Evolutionary conservation across 1,284 basidiomycete species (phyloP).

Genomic region (Calocybe gambosa): DNA sequence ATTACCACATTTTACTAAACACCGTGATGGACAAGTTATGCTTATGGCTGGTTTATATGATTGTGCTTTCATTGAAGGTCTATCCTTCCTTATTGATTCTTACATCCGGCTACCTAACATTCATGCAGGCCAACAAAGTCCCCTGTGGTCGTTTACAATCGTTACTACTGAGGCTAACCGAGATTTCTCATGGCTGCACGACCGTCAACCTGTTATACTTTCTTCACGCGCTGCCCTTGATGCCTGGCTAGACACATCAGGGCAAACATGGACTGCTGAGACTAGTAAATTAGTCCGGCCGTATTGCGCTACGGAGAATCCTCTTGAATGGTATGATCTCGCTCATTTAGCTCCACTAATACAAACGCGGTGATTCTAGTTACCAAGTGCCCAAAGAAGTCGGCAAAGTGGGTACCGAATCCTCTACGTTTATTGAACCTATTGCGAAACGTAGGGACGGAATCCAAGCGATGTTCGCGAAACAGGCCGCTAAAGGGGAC

Average conservation of each 20-base stretch:
- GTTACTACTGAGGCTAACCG: constrained; percentile 77
- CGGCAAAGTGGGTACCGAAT: constrained; percentile 85
- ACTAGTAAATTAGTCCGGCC: constrained; percentile 65
- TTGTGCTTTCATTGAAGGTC: constrained; percentile 59
- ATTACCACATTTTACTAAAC: constrained; percentile 76
- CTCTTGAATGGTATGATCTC: constrained; percentile 61
- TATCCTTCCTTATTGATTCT: background rate
- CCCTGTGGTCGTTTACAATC: constrained; percentile 82
- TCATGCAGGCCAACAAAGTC: constrained; percentile 42
- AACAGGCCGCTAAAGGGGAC: constrained; percentile 20
- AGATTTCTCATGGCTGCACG: constrained; percentile 77
- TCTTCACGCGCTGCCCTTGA: constrained; percentile 53
- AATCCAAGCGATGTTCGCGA: constrained; percentile 83
- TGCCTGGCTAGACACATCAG: constrained; percentile 76
- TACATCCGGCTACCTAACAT: background rate
- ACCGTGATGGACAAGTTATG: constrained; percentile 61
- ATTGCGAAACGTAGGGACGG: constrained; percentile 79
- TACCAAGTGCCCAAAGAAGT: constrained; percentile 90
- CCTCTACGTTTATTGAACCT: constrained; percentile 78
- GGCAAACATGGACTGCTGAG: constrained; percentile 54
- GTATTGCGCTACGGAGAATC: constrained; percentile 44
- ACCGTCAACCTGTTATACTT: constrained; percentile 89
- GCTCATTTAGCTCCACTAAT: background rate
- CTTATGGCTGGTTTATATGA: constrained; percentile 90
- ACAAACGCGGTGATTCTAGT: constrained; percentile 32